Evolutionary conservation across 768 basidiomycete species (phyloP).

Genomic region (Tulasnella sp.): DNA sequence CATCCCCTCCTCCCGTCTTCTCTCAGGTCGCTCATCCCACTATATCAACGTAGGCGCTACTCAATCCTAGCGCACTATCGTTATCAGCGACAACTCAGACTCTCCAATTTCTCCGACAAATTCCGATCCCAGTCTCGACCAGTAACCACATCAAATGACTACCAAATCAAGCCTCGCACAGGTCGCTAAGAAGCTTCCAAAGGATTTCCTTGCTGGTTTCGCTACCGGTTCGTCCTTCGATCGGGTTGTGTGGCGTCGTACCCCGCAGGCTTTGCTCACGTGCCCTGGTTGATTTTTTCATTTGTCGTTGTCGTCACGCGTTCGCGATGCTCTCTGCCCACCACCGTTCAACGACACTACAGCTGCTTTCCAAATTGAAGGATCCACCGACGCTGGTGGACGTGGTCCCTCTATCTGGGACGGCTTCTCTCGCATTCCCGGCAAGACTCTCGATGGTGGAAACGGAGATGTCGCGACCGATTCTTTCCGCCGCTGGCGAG

Average conservation of each 20-base stretch:
- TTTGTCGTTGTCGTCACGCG: background rate
- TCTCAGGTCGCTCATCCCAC: background rate
- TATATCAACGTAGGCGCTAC: background rate
- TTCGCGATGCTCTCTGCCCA: background rate
- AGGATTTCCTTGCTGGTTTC: constrained; percentile 59
- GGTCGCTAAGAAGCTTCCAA: constrained; percentile 32
- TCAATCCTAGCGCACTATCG: background rate
- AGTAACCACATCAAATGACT: background rate
- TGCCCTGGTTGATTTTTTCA: background rate
- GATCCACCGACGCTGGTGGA: constrained; percentile 45
- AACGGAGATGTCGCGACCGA: constrained; percentile 62
- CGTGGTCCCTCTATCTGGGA: constrained; percentile 68
- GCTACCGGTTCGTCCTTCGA: constrained; percentile 42
- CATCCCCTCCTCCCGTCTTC: background rate
- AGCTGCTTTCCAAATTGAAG: constrained; percentile 69
- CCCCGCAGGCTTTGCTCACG: background rate
- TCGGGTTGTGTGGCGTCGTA: background rate
- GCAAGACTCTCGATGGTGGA: constrained; percentile 56
- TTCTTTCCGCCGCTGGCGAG: constrained; percentile 56
- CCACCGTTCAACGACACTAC: constrained; percentile 10
- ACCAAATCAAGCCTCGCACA: background rate
- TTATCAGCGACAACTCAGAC: background rate
- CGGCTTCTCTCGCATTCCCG: constrained; percentile 50
- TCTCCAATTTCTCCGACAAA: background rate
- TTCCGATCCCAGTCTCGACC: background rate